A percentile compares a stretch with the other conserved stretches of the same genome.
phyloP scores from a whole-genome alignment of 2,329 filamentous ascomycete species.

The Chrysoporthe cubensis region DNA sequence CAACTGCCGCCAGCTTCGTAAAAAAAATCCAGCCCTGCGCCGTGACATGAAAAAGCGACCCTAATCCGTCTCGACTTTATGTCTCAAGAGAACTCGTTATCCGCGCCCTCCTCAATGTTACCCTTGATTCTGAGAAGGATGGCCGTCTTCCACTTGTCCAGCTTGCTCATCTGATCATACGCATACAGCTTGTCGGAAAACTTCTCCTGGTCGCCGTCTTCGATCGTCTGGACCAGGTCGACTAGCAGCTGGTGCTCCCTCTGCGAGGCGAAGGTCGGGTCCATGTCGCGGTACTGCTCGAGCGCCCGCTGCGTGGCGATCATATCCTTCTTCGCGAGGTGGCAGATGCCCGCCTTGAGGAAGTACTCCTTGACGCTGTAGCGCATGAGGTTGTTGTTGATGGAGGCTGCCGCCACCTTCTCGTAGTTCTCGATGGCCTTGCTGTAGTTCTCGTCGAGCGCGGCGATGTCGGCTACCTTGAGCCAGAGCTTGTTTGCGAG shows the following conservation, averaged over 20 bases:
- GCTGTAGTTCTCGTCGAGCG: conserved; percentile 81
- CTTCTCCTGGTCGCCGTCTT: conserved; percentile 77
- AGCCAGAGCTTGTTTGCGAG: conserved; percentile 92
- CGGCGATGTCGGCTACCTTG: conserved; percentile 87
- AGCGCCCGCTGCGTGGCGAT: conserved; percentile 80
- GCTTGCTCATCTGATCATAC: conserved; percentile 88
- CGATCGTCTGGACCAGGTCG: conserved; percentile 76
- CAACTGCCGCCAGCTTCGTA: conserved; percentile 1
- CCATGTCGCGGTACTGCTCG: conserved; percentile 79
- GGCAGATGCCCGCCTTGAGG: conserved; percentile 90
- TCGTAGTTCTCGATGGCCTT: conserved; percentile 84
- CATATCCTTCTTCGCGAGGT: conserved; percentile 73
- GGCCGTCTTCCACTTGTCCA: conserved; percentile 97
- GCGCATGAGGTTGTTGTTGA: conserved; percentile 90
- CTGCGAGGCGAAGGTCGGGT: conserved; percentile 75
- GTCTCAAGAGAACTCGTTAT: conserved; percentile 42
- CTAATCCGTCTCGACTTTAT: background rate
- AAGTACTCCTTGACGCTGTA: conserved; percentile 96
- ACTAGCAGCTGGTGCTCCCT: conserved; percentile 81
- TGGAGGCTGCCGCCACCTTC: conserved; percentile 74
- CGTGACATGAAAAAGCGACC: conserved; percentile 9
- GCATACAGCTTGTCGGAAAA: conserved; percentile 88
- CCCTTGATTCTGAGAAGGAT: conserved; percentile 83
- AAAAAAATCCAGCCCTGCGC: conserved; percentile 6
- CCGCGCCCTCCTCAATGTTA: conserved; percentile 64